Evolutionary conservation across 768 basidiomycete genomes (phyloP).

Genomic region (Trametes maxima): DNA sequence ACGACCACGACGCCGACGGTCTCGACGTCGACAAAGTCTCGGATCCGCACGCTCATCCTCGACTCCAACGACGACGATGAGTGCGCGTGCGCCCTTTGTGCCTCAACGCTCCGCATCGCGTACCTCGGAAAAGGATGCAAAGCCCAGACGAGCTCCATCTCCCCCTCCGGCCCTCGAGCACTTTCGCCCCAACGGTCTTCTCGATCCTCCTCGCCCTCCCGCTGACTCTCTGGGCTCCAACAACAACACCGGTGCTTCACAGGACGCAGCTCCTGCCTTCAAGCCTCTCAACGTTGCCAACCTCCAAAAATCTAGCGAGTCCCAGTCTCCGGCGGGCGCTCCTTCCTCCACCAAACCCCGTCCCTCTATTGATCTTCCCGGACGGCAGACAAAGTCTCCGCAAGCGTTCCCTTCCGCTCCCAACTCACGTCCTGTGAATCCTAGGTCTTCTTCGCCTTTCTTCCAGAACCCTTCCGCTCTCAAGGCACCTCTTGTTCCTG

Average conservation of each 20-base stretch:
- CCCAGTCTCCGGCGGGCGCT: neutral
- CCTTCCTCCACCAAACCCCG: slow-evolving; percentile 4
- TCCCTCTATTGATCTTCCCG: slow-evolving; percentile 20
- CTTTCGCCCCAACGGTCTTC: slow-evolving; percentile 25
- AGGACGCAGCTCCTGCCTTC: slow-evolving; percentile 2
- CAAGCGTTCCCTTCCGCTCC: slow-evolving; percentile 15
- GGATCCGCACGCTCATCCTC: neutral
- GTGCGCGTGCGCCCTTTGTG: slow-evolving; percentile 31
- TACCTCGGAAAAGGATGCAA: neutral
- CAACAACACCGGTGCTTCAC: neutral
- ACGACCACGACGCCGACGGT: neutral
- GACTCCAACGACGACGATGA: slow-evolving; percentile 20
- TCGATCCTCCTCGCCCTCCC: slow-evolving; percentile 4
- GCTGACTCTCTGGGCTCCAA: neutral
- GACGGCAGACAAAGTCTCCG: slow-evolving; percentile 6
- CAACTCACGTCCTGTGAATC: slow-evolving; percentile 6
- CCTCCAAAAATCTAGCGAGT: slow-evolving; percentile 18
- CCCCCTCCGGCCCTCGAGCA: slow-evolving; percentile 14
- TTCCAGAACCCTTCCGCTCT: slow-evolving; percentile 15
- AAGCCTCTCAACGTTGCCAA: slow-evolving; percentile 32
- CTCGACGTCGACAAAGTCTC: too few relatives aligned
- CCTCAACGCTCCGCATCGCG: slow-evolving; percentile 25
- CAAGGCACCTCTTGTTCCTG: slow-evolving; percentile 14
- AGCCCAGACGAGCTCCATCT: neutral
- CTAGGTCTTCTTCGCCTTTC: slow-evolving; percentile 26